Conservation (phyloP, 306 rosid genomes). For the Crataegus laevigata region DNA sequence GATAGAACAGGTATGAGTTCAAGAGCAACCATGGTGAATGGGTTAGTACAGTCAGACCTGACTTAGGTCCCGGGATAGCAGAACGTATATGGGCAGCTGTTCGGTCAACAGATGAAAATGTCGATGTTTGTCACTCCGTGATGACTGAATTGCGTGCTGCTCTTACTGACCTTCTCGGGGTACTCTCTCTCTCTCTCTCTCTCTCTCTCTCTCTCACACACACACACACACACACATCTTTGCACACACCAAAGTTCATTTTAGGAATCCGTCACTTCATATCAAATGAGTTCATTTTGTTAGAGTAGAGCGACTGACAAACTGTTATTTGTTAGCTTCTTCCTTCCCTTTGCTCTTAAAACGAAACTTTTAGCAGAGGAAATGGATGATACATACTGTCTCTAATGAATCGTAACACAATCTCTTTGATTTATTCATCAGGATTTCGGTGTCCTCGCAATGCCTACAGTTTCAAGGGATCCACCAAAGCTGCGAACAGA, state of each 20-base stretch:
- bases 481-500: slow-evolving; percentile 68
- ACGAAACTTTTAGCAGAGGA: background rate
- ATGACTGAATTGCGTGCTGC: slow-evolving; percentile 54
- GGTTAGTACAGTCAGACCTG: slow-evolving; percentile 56
- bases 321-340: background rate
- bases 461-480: slow-evolving; percentile 80
- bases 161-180: slow-evolving; percentile 79
- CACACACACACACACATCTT: no score
- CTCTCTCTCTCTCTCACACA: no score
- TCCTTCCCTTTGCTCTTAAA: background rate
- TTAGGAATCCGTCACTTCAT: background rate
- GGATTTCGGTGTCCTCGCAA: slow-evolving; percentile 73
- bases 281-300: background rate
- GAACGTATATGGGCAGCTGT: slow-evolving; percentile 65
- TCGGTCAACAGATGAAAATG: slow-evolving; percentile 43
- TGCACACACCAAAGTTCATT: background rate
- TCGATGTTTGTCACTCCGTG: slow-evolving; percentile 35
- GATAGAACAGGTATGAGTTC: slow-evolving; percentile 58
- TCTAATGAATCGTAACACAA: background rate
- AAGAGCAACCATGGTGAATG: slow-evolving; percentile 80
- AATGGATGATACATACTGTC: background rate
- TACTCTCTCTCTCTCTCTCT: slow-evolving; percentile 22
- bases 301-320: background rate
- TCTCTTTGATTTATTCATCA: slow-evolving; percentile 11
- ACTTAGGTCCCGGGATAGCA: slow-evolving; percentile 74